phyloP scores from a whole-genome alignment of 768 basidiomycete species.

The Boletus pseudo-olivaceus region DNA sequence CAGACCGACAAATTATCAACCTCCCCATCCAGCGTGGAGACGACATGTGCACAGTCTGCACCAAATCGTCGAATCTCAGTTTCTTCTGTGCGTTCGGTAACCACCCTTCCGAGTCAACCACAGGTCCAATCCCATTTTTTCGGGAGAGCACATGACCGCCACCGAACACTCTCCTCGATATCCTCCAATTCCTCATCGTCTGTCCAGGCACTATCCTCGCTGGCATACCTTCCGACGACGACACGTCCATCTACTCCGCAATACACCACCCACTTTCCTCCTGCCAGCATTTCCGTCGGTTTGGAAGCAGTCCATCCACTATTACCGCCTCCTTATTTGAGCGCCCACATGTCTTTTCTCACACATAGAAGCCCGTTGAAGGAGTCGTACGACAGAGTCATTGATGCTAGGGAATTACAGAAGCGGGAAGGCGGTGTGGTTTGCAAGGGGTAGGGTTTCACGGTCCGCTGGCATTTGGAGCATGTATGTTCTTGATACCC shows the following conservation, averaged over 20 bases:
- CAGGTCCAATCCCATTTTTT: constrained; percentile 34
- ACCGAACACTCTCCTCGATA: constrained; percentile 56
- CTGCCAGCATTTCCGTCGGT: constrained; percentile 49
- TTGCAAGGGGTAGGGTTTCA: not conserved
- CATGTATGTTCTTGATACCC: constrained; percentile 21
- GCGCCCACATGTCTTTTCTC: constrained; percentile 67
- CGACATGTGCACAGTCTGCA: constrained; percentile 29
- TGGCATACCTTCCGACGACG: constrained; percentile 49
- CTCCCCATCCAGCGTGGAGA: constrained; percentile 39
- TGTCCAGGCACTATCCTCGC: constrained; percentile 54
- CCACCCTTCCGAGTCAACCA: constrained; percentile 49
- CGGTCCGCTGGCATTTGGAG: not conserved
- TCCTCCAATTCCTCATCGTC: constrained; percentile 45
- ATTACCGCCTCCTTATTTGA: constrained; percentile 68
- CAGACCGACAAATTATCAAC: constrained; percentile 23
- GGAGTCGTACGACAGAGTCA: constrained; percentile 68
- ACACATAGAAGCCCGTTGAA: constrained; percentile 61
- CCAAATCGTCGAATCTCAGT: constrained; percentile 49
- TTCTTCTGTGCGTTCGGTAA: constrained; percentile 57
- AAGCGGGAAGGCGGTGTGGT: constrained; percentile 13
- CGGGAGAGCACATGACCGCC: constrained; percentile 38
- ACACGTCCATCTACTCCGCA: constrained; percentile 38
- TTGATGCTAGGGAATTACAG: constrained; percentile 48
- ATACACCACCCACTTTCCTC: constrained; percentile 61
- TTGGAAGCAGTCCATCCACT: constrained; percentile 65